Evolutionary conservation across 768 basidiomycete species (phyloP), one percentile per base, ranked within the genome.

Genomic region (Boletus sp.): DNA sequence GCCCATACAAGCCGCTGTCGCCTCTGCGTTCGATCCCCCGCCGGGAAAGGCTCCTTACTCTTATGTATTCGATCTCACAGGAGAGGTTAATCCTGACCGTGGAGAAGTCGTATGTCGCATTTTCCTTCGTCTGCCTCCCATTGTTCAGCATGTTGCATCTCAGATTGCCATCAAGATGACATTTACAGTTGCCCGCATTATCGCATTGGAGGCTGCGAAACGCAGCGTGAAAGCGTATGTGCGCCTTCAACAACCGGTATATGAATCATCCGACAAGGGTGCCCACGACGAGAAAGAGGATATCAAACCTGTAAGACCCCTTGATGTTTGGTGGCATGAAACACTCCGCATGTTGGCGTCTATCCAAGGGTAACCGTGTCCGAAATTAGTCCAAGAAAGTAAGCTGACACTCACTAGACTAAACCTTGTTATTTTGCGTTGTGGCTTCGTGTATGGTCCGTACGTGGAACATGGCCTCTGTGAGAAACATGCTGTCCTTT

Each of bases 301-400:
- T 55, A 73, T 85, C 47, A 88, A 89, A 66, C 91, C 92, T 11
- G 72, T 76, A 18, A 86, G 85, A 45, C 80, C 83, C 7, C 72
- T 85, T 57, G 92, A 92, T 17, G 83, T 77, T 17, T 94, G 92
- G 92, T 94, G 91, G 90, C 92, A 94, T 62, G 92, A 94, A 75
- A 84, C 89, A 1, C 75, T 90, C 28, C 81, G 92, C 35, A 82
- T 82, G 68, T 69, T 94, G 58, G 89, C 86, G 20, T 83, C 85
- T 6, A 90, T 93, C 54, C 77, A 84, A 59, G 82, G 83, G 91
- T 92, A 64, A 53, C 29, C 73, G 28, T 20, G n/a, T 53, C 20
- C 14, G 12, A 46, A 56, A 18, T 49, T 29, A 8, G 37, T 48
- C 30, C 47, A 18, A 18, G 39, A 29, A 35, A 15, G 9, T 36